phyloP scores from a whole-genome alignment of 2,329 filamentous ascomycete genomes.

The Paecilomyces sp. region DNA sequence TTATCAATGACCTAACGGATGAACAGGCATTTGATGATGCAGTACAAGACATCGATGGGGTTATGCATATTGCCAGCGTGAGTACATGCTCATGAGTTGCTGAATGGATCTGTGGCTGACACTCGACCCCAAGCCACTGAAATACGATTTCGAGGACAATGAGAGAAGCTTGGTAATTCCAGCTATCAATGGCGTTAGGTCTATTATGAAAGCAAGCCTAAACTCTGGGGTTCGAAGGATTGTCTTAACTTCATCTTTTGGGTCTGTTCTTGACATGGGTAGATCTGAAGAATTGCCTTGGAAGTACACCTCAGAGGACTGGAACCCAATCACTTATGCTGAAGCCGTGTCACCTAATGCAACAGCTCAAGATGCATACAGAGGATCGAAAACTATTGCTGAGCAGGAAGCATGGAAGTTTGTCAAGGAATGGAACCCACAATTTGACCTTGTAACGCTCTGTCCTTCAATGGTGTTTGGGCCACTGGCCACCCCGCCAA shows the following conservation, averaged over 20 bases:
- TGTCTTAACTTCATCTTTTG: slow-evolving; percentile 1
- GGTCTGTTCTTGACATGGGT: background rate
- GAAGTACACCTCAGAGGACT: background rate
- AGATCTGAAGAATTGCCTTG: background rate
- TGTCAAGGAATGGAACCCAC: background rate
- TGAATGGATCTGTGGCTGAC: too few relatives aligned
- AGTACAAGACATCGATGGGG: background rate
- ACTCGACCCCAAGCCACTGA: background rate
- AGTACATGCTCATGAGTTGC: background rate
- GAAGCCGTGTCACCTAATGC: background rate
- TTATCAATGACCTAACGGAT: background rate
- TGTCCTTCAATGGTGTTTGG: background rate
- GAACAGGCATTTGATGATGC: background rate
- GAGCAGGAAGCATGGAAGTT: slow-evolving; percentile 1
- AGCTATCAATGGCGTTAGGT: background rate
- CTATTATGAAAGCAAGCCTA: background rate
- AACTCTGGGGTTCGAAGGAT: background rate
- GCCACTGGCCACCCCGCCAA: background rate
- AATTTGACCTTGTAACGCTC: background rate
- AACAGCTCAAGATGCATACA: background rate
- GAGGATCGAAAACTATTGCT: background rate
- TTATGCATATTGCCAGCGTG: background rate
- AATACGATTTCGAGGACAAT: background rate
- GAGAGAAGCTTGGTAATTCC: background rate
- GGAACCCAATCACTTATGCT: background rate